Percentiles rank a stretch among this genome's conserved stretches.
Conservation (phyloP, 352 stramenopile species). For the Thalassiosira mediterranea region DNA sequence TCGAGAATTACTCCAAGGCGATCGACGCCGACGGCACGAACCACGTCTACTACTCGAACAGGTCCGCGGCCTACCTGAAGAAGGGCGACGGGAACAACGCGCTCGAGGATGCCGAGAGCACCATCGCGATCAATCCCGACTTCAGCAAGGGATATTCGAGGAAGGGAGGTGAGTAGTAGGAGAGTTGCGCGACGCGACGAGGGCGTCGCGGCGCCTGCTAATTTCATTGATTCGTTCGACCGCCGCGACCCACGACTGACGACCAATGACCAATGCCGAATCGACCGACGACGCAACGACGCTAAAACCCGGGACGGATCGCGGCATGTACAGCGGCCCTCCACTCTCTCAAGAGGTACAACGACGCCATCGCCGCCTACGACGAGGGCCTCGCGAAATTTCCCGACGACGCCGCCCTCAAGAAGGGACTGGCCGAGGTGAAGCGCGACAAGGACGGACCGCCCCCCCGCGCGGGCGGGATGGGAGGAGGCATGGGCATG, state of each 20-base stretch:
- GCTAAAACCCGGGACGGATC: not conserved
- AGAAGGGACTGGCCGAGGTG: constrained; percentile 92
- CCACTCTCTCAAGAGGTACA: constrained; percentile 90
- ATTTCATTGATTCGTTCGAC: too few relatives aligned
- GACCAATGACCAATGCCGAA: not conserved
- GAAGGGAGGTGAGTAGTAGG: constrained; percentile 89
- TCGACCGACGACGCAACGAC: not conserved
- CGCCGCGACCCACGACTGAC: not conserved
- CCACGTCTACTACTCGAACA: constrained; percentile 98
- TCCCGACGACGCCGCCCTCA: constrained; percentile 89
- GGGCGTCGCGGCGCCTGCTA: too few relatives aligned
- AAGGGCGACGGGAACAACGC: constrained; percentile 90
- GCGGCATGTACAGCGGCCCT: constrained; percentile 86
- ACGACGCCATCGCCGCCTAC: constrained; percentile 86
- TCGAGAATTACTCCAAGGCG: constrained; percentile 95
- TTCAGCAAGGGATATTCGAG: constrained; percentile 98
- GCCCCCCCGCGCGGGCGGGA: constrained; percentile 76
- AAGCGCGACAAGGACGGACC: constrained; percentile 88
- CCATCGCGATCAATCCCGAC: constrained; percentile 91
- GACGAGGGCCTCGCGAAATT: constrained; percentile 90
- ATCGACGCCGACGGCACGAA: constrained; percentile 94
- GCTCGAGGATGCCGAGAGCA: constrained; percentile 95
- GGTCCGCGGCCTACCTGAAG: constrained; percentile 97
- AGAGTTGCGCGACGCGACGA: too few relatives aligned
- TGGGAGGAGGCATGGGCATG: constrained; percentile 44